Evolutionary conservation across 2,329 filamentous ascomycete species (phyloP).

Genomic region (Alternaria dauci): DNA sequence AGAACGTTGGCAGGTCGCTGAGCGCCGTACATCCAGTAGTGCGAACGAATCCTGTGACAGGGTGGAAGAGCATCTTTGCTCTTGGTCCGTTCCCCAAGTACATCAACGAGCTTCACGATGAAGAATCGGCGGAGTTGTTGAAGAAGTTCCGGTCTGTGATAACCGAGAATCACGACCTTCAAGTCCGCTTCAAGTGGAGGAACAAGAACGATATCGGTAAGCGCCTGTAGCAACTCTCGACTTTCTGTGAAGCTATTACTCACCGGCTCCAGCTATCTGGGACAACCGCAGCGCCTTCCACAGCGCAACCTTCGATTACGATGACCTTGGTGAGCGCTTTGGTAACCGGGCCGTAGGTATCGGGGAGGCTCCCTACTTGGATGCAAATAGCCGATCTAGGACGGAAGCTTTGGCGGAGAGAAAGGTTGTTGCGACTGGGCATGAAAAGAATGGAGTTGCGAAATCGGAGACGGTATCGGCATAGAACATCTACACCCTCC

Average conservation of each 20-base stretch:
- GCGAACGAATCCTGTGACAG: constrained; percentile 44
- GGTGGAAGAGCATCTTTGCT: constrained; percentile 47
- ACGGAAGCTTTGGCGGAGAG: constrained; percentile 31
- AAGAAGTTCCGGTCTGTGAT: constrained; percentile 18
- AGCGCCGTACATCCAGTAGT: constrained; percentile 40
- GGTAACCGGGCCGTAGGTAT: constrained; percentile 49
- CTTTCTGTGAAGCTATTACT: neutral
- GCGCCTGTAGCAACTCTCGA: neutral
- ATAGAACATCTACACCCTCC: no score
- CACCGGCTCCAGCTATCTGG: constrained; percentile 49
- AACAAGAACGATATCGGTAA: constrained; percentile 23
- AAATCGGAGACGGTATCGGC: constrained; percentile 9
- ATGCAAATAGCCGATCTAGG: constrained; percentile 41
- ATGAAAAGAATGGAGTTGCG: neutral
- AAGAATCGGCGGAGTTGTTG: constrained; percentile 37
- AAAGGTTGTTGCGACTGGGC: neutral
- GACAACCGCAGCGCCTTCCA: constrained; percentile 47
- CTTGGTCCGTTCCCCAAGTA: constrained; percentile 36
- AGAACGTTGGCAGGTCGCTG: constrained; percentile 30
- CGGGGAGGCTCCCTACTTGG: constrained; percentile 52
- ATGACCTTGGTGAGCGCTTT: constrained; percentile 22
- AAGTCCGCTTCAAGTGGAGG: constrained; percentile 53
- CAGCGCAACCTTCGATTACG: constrained; percentile 31
- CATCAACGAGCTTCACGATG: constrained; percentile 50
- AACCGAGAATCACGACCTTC: constrained; percentile 53